Base-by-base conservation (phyloP, 352 stramenopile genomes). In the Phytophthora agathidicida region DNA sequence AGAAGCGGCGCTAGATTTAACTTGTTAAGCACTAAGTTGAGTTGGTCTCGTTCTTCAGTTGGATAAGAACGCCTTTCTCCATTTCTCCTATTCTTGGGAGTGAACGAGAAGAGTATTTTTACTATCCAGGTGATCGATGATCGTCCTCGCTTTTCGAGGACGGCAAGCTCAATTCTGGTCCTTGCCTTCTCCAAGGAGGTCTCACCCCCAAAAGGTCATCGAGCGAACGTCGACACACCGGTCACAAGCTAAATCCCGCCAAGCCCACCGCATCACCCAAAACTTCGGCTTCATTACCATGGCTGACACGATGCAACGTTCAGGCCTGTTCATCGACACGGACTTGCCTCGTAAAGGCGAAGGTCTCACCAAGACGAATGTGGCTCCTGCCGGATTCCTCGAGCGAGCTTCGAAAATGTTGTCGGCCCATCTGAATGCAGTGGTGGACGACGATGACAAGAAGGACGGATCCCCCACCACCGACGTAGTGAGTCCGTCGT, bases 371-470 rank as follows among this genome's bases (percentile, higher is more conserved):
- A 71, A 74, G 52, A 19, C 53, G 0, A 69, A 62, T 32, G 67
- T 69, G 11, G 51, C 68, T n/a, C 52, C 55, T 26, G 36, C 35
- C n/a, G 63, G 61, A 8, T 86, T 89, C 28, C 65, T 89, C 2
- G 80, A 78, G 49, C 73, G 83, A 41, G 80, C 80, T 7, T 86
- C 77, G 22, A 86, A 86, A 60, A 65, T 89, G 32, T 64, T 89
- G 50, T 79, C 75, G 3, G 42, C 64, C 13, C 65, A 61, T 16
- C 16, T 73, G 14, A 68, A 61, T 28, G 13, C 36, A 23, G 13
- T 30, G 13, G 23, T 35, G 1, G 54, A 57, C 17, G 52, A 59
- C 23, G 64, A 73, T n/a, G 26, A 1, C 46, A 68, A 73, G 36
- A 68, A 61, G 36, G 59, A 65, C 11, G 59, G 59, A 0, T 51